A percentile compares a stretch with the other conserved stretches of the same genome.
Evolutionary conservation across 768 basidiomycete species (phyloP).

Genomic region (Boletus sensibilis): DNA sequence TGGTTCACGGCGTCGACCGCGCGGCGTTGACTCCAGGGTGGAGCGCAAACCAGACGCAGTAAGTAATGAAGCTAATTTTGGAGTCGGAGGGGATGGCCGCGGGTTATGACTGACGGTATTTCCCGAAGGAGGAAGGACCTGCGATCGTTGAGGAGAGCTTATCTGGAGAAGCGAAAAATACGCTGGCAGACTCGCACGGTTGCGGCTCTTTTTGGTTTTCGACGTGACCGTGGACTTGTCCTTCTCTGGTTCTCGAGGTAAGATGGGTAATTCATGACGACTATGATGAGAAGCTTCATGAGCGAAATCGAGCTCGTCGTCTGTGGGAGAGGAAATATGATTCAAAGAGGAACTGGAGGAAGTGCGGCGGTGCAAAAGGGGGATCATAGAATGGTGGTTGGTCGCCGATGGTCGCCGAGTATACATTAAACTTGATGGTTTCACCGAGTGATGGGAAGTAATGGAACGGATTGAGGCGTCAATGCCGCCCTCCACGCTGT

Average conservation of each 20-base stretch:
- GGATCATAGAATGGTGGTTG: conserved; percentile 63
- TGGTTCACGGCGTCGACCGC: conserved; percentile 51
- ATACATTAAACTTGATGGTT: conserved; percentile 55
- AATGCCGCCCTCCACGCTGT: conserved; percentile 33
- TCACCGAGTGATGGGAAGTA: conserved; percentile 32
- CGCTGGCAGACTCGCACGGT: conserved; percentile 71
- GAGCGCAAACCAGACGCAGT: conserved; percentile 36
- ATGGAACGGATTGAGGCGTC: conserved; percentile 47
- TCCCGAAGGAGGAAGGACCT: conserved; percentile 42
- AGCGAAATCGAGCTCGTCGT: conserved; percentile 42
- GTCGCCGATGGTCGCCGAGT: conserved; percentile 69
- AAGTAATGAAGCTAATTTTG: conserved; percentile 43
- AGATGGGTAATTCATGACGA: conserved; percentile 36
- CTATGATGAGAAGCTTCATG: conserved; percentile 29
- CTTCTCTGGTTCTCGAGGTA: conserved; percentile 22
- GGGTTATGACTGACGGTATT: conserved; percentile 38
- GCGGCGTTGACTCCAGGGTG: conserved; percentile 44
- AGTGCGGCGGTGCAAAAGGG: conserved; percentile 53
- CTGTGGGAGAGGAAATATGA: conserved; percentile 39
- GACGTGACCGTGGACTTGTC: conserved; percentile 32
- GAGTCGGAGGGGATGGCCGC: conserved; percentile 60
- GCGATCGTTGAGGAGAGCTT: conserved; percentile 42
- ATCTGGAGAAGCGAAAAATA: conserved; percentile 73
- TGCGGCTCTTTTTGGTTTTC: conserved; percentile 53
- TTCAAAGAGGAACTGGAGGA: conserved; percentile 39